These are phyloP conservation scores for Diplosphaera chodatii DNA, from an alignment of 139 green algal genomes.

Conservation along the genomic window DNA sequence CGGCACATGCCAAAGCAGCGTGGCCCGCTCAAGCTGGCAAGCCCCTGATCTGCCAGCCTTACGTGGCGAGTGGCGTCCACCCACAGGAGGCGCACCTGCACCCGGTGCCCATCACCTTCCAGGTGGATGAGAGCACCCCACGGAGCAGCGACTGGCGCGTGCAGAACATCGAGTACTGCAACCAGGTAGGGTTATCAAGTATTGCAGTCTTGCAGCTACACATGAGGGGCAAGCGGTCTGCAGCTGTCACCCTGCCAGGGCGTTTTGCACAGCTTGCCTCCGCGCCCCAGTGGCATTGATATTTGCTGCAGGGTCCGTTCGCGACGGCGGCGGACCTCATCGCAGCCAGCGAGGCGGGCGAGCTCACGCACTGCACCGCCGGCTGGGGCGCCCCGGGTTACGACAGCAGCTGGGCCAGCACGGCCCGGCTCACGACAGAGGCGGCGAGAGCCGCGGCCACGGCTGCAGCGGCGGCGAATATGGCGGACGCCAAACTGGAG, in stretches of 20 bases:
- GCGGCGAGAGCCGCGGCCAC: background rate
- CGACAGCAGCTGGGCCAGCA: background rate
- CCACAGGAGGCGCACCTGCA: background rate
- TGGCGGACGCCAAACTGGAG: background rate
- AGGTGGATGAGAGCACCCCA: background rate
- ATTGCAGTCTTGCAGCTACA: background rate
- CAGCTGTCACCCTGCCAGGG: no score
- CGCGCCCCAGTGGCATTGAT: no score
- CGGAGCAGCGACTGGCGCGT: background rate
- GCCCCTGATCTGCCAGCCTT: no score
- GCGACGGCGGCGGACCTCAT: background rate
- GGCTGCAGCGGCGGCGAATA: background rate
- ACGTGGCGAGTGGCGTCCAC: no score
- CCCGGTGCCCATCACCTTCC: background rate
- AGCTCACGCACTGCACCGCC: background rate
- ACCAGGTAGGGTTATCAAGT: background rate
- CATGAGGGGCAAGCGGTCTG: no score
- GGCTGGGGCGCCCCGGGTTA: background rate
- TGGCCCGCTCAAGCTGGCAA: no score
- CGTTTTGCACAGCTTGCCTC: background rate
- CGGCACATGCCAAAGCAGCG: no score
- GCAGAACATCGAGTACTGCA: slow-evolving; percentile 1
- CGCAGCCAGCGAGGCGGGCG: background rate
- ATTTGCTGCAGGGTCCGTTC: background rate
- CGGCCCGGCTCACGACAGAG: background rate